Evolutionary conservation across 164 flowering plant genomes (phyloP).

Genomic region (Chloranthus sessilifolius): DNA sequence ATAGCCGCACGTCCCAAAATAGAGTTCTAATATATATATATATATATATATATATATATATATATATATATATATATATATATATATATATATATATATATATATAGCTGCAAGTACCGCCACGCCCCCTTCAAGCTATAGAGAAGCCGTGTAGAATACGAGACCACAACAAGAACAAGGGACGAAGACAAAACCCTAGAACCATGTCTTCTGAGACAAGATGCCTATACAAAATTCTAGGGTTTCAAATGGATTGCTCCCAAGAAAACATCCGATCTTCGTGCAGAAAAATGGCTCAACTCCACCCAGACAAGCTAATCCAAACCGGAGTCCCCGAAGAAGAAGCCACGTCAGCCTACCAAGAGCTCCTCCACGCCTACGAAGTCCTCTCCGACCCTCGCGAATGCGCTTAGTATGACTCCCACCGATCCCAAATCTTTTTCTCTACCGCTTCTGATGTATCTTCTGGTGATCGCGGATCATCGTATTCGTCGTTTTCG

Average conservation of each 20-base stretch:
- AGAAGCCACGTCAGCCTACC: conserved; percentile 81
- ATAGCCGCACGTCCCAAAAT: no score
- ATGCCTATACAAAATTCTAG: conserved; percentile 84
- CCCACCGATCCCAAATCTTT: conserved; percentile 91
- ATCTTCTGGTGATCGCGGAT: no score
- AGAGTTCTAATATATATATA: no score
- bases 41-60: no score
- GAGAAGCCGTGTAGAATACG: no score
- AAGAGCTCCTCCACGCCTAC: conserved; percentile 86
- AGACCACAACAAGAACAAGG: no score
- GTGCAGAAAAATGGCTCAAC: conserved; percentile 74
- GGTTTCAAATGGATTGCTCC: conserved; percentile 46
- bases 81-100: no score
- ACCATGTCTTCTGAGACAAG: background rate
- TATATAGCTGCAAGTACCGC: no score
- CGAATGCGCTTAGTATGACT: conserved; percentile 94
- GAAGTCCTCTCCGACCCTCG: conserved; percentile 85
- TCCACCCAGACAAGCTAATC: conserved; percentile 92
- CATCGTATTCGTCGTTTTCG: background rate
- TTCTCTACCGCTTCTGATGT: conserved; percentile 30
- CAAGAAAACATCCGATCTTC: conserved; percentile 83
- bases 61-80: no score
- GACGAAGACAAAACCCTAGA: background rate
- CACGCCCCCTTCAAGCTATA: no score
- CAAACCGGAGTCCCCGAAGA: conserved; percentile 54